phyloP scores from a whole-genome alignment of 495 filamentous ascomycete species.

The Lasiosphaeris hirsuta region DNA sequence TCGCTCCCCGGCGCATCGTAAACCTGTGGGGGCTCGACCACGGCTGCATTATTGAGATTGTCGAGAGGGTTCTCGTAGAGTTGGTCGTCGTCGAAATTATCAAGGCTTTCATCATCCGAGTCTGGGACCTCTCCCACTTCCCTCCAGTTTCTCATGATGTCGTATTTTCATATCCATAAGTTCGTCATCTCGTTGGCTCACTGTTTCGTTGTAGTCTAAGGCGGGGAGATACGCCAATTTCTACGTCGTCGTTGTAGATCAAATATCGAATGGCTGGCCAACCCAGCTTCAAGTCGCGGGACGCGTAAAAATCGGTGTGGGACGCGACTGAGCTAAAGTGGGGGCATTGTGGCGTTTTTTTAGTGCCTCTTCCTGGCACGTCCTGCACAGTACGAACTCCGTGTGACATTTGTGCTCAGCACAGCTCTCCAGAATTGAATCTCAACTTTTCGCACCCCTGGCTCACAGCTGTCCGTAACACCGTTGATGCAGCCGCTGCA shows the following conservation, averaged over 20 bases:
- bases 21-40: too few relatives aligned
- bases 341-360: conserved; percentile 13
- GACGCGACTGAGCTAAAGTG: conserved; percentile 28
- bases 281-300: neutral
- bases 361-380: neutral
- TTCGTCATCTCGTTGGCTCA: conserved; percentile 15
- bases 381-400: conserved; percentile 11
- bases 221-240: neutral
- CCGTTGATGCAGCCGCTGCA: neutral
- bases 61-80: neutral
- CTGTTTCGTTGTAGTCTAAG: too few relatives aligned
- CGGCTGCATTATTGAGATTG: neutral
- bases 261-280: neutral
- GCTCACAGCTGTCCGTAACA: neutral
- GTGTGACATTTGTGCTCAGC: too few relatives aligned
- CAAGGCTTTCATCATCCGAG: conserved; percentile 52
- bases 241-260: neutral
- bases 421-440: too few relatives aligned
- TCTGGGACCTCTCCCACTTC: conserved; percentile 56
- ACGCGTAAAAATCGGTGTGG: conserved; percentile 19
- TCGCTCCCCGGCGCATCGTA: neutral
- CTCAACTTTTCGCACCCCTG: neutral
- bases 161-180: conserved; percentile 24
- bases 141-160: conserved; percentile 54
- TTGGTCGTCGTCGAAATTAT: conserved; percentile 33